Evolutionary conservation across 1,284 basidiomycete genomes (phyloP).

Genomic region (Ceratobasidium sp.): DNA sequence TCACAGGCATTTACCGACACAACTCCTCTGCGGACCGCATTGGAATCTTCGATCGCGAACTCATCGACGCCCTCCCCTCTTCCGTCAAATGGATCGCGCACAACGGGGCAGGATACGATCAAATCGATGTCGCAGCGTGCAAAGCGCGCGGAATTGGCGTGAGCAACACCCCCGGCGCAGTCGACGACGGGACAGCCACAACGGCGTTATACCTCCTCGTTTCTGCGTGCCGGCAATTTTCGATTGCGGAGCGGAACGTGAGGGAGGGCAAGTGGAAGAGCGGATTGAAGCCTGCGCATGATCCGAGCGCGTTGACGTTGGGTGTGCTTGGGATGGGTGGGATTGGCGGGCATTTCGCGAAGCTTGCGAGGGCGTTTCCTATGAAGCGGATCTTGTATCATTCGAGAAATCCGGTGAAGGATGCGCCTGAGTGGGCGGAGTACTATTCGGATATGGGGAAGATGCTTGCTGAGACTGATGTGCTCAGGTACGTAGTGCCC

Average conservation of each 20-base stretch:
- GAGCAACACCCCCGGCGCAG: slow-evolving; percentile 92
- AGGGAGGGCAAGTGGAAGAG: slow-evolving; percentile 70
- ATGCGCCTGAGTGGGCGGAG: slow-evolving; percentile 79
- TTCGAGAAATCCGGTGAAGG: slow-evolving; percentile 69
- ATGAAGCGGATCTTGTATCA: slow-evolving; percentile 90
- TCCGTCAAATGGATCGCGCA: slow-evolving; percentile 89
- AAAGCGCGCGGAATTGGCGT: slow-evolving; percentile 82
- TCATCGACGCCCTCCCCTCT: slow-evolving; percentile 75
- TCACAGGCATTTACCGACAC: slow-evolving; percentile 85
- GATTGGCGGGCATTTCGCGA: slow-evolving; percentile 81
- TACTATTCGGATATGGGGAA: slow-evolving; percentile 79
- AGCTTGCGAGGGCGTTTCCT: slow-evolving; percentile 78
- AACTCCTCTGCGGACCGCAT: slow-evolving; percentile 74
- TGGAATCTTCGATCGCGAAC: slow-evolving; percentile 84
- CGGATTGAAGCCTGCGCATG: slow-evolving; percentile 70
- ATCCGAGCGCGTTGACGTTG: slow-evolving; percentile 83
- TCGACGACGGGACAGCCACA: slow-evolving; percentile 93
- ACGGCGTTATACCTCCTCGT: slow-evolving; percentile 88
- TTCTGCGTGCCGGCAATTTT: slow-evolving; percentile 84
- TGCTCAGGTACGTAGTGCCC: slow-evolving; percentile 64
- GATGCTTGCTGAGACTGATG: slow-evolving; percentile 81
- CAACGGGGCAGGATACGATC: slow-evolving; percentile 94
- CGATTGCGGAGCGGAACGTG: slow-evolving; percentile 77
- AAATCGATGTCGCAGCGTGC: slow-evolving; percentile 83
- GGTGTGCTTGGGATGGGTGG: slow-evolving; percentile 93